These are phyloP conservation scores for Zancudomyces culisetae DNA, from an alignment of 371 early-diverging fungal genomes.

Conservation along the genomic window DNA sequence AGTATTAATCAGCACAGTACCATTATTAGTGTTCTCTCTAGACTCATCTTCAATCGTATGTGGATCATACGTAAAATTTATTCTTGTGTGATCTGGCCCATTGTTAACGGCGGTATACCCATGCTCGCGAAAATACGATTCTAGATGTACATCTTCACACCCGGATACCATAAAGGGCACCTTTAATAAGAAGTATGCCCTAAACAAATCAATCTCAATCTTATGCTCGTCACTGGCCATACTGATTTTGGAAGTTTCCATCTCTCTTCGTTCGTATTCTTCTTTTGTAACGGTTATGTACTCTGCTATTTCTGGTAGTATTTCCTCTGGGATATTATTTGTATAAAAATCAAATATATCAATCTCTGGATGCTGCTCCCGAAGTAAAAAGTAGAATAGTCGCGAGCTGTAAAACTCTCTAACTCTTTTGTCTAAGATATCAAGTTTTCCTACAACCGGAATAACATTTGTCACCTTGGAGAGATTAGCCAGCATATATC, in stretches of 20 bases:
- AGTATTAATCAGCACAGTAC: not conserved
- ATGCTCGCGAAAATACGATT: too few relatives aligned
- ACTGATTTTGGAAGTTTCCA: too few relatives aligned
- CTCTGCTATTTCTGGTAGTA: not conserved
- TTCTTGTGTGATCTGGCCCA: not conserved
- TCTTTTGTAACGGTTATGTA: not conserved
- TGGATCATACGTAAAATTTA: not conserved
- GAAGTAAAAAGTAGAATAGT: not conserved
- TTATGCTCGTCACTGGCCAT: not conserved
- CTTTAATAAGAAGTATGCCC: not conserved
- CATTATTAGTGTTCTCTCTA: not conserved
- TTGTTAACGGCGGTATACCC: not conserved
- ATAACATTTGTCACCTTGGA: not conserved
- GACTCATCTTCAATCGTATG: not conserved
- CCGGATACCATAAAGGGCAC: not conserved
- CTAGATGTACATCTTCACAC: not conserved
- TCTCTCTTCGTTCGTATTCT: not conserved
- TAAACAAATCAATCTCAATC: not conserved
- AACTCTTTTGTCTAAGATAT: not conserved
- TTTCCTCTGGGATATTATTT: not conserved
- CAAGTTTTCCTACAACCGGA: slow-evolving; percentile 1
- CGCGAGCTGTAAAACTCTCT: not conserved
- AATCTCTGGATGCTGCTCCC: not conserved
- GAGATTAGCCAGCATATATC: not conserved
- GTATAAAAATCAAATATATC: not conserved